Conservation (phyloP, 352 stramenopile species). For the Globisporangium paddicum region DNA sequence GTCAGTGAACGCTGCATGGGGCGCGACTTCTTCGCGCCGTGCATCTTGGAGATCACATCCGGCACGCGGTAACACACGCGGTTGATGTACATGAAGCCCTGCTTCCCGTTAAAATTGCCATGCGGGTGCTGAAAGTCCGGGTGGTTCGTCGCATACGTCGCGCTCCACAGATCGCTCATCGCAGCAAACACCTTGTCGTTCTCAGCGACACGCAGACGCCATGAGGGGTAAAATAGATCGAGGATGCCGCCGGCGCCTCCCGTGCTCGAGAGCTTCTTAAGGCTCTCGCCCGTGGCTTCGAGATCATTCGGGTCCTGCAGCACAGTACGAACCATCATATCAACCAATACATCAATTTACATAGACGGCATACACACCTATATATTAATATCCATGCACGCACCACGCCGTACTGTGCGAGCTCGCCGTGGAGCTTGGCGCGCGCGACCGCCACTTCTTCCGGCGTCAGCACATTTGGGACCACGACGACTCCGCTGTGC, state of each 20-base stretch:
- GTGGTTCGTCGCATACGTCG: constrained; percentile 65
- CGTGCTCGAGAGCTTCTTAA: constrained; percentile 84
- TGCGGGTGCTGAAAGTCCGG: constrained; percentile 65
- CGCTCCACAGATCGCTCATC: constrained; percentile 79
- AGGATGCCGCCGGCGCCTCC: constrained; percentile 84
- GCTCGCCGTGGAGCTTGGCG: constrained; percentile 51
- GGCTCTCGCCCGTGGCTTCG: constrained; percentile 46
- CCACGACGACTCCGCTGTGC: constrained; percentile 61
- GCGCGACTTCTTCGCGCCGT: constrained; percentile 62
- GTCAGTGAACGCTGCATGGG: constrained; percentile 84
- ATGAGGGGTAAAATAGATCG: constrained; percentile 88
- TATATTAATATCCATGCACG: constrained; percentile 3
- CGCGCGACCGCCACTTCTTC: constrained; percentile 55
- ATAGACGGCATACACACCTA: background rate
- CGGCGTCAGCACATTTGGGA: constrained; percentile 59
- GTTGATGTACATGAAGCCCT: constrained; percentile 88
- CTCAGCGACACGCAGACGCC: constrained; percentile 76
- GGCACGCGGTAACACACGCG: constrained; percentile 79
- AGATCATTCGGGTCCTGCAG: constrained; percentile 61
- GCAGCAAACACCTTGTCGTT: constrained; percentile 66
- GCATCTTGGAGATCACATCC: constrained; percentile 56
- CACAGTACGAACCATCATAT: background rate
- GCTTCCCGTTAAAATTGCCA: constrained; percentile 59
- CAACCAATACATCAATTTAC: background rate
- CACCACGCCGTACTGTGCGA: constrained; percentile 71